Evolutionary conservation across 148 eudicot genomes (phyloP).

Genomic region (Rheum nobile): DNA sequence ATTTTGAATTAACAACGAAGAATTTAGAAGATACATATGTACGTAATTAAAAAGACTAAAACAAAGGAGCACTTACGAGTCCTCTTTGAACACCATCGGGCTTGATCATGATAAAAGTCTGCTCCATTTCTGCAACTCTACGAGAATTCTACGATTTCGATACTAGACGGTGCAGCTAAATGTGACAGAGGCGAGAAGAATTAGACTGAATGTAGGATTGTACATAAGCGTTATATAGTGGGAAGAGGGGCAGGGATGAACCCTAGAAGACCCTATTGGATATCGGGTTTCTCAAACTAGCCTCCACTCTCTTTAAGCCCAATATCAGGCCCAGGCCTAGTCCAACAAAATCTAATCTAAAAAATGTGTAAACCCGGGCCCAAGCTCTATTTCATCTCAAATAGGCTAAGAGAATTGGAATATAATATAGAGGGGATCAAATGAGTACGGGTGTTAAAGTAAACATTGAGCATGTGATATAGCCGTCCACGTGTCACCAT

Average conservation of each 20-base stretch:
- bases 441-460: no score
- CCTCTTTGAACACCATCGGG: conserved; percentile 1
- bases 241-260: not conserved
- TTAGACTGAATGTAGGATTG: not conserved
- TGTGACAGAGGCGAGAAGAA: not conserved
- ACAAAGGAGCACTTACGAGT: not conserved
- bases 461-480: no score
- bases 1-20: no score
- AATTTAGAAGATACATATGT: no score
- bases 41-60: no score
- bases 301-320: not conserved
- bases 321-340: not conserved
- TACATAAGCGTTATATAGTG: not conserved
- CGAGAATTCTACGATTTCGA: not conserved
- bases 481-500: no score
- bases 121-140: not conserved
- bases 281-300: not conserved
- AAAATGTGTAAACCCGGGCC: not conserved
- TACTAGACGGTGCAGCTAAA: not conserved
- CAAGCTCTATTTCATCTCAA: no score
- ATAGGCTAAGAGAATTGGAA: no score
- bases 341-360: not conserved
- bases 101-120: not conserved
- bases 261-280: not conserved
- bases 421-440: no score